These are phyloP conservation scores for Calonectria hawksworthii DNA, from an alignment of 2,329 filamentous ascomycete species.

Conservation along the genomic window DNA sequence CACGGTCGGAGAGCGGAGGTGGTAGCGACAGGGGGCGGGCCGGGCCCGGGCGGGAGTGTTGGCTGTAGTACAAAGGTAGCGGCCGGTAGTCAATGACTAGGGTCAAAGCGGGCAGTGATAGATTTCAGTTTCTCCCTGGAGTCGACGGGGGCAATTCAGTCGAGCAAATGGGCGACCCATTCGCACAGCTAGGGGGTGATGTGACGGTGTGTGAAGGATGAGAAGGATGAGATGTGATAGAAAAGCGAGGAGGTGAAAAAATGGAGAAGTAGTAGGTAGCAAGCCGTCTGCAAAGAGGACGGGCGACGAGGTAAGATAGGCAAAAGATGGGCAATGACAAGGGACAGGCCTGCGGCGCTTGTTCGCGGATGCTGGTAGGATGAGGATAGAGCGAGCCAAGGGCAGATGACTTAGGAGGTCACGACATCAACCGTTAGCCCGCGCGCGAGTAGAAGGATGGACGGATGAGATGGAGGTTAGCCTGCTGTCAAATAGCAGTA, in stretches of 20 bases:
- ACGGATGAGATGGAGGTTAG: conserved; percentile 19
- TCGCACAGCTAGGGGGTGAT: conserved; percentile 8
- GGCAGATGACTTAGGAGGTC: conserved; percentile 22
- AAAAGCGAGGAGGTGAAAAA: not conserved
- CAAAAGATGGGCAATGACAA: not conserved
- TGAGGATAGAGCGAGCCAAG: not conserved
- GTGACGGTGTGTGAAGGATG: not conserved
- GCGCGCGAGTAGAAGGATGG: conserved; percentile 7
- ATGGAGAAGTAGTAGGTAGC: not conserved
- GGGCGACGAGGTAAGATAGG: conserved; percentile 5
- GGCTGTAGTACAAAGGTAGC: conserved; percentile 13
- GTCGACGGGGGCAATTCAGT: not conserved
- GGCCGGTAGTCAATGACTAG: conserved; percentile 12
- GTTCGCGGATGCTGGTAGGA: conserved; percentile 12
- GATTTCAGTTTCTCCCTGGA: conserved; percentile 11
- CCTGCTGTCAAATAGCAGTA: conserved; percentile 14
- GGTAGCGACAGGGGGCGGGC: conserved; percentile 26
- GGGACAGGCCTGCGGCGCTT: not conserved
- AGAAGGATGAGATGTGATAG: not conserved
- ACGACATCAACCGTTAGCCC: conserved; percentile 22
- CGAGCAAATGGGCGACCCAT: conserved; percentile 13
- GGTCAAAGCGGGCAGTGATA: conserved; percentile 22
- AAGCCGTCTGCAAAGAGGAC: not conserved
- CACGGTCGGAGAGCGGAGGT: conserved; percentile 28
- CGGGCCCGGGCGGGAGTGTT: conserved; percentile 20